These are phyloP conservation scores for Rubroboletus pulcherrimus DNA, from an alignment of 768 basidiomycete genomes.

Conservation along the genomic window DNA sequence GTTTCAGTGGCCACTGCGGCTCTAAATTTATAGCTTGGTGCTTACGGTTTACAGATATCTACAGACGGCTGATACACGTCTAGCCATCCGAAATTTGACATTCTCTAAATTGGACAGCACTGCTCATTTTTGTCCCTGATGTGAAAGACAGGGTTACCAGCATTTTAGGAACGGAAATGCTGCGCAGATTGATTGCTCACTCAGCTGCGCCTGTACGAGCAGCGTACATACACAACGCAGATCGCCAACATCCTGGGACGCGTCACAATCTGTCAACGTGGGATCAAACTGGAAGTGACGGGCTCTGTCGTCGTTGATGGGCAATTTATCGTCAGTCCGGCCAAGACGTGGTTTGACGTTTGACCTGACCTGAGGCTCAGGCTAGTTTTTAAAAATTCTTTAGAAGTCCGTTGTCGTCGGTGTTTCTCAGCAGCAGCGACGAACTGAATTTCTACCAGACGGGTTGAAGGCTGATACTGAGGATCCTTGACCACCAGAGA, in stretches of 20 bases:
- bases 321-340: neutral
- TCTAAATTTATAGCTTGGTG: neutral
- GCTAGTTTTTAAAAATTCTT: neutral
- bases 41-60: too few relatives aligned
- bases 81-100: neutral
- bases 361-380: neutral
- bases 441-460: neutral
- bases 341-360: neutral
- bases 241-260: neutral
- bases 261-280: neutral
- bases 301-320: neutral
- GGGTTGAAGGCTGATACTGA: neutral
- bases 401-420: neutral
- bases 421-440: neutral
- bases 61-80: too few relatives aligned
- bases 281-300: neutral
- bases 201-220: neutral
- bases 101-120: neutral
- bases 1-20: neutral
- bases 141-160: too few relatives aligned
- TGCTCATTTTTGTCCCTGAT: too few relatives aligned
- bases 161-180: too few relatives aligned
- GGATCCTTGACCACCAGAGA: neutral
- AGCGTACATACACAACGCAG: neutral
- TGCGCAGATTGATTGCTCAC: too few relatives aligned